Conservation (phyloP, 2,329 filamentous ascomycete genomes). For the Xylaria sp. region DNA sequence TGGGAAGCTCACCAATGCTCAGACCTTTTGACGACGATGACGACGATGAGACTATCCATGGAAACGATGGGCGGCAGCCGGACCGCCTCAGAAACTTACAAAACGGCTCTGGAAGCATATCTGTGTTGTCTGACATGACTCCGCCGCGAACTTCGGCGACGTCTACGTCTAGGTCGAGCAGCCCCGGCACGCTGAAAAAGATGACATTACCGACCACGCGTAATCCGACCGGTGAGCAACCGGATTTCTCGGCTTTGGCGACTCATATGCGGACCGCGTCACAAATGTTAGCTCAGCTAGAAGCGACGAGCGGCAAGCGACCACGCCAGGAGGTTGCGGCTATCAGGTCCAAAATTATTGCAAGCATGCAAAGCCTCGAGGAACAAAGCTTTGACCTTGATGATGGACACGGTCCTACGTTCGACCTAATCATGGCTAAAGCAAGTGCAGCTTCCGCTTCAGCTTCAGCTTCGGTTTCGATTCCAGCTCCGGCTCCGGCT, state of each 20-base stretch:
- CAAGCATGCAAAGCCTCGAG: slow-evolving; percentile 85
- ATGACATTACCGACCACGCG: slow-evolving; percentile 61
- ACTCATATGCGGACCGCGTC: slow-evolving; percentile 88
- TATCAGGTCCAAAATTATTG: slow-evolving; percentile 84
- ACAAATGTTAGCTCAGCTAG: slow-evolving; percentile 83
- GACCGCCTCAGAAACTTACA: slow-evolving; percentile 27
- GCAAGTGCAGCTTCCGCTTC: slow-evolving; percentile 58
- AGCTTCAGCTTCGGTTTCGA: no score
- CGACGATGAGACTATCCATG: slow-evolving; percentile 45
- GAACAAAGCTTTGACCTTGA: slow-evolving; percentile 82
- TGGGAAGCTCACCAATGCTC: slow-evolving; percentile 73
- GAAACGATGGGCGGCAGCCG: slow-evolving; percentile 35
- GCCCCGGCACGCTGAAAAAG: slow-evolving; percentile 62
- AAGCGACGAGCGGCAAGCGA: slow-evolving; percentile 77
- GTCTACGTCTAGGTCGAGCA: slow-evolving; percentile 68
- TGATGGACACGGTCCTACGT: slow-evolving; percentile 72
- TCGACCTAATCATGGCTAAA: slow-evolving; percentile 81
- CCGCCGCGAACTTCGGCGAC: slow-evolving; percentile 72
- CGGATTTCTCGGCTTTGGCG: slow-evolving; percentile 79
- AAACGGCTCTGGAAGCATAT: slow-evolving; percentile 36
- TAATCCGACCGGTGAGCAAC: slow-evolving; percentile 65
- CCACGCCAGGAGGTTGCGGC: slow-evolving; percentile 80
- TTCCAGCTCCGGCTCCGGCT: no score
- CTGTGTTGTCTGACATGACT: slow-evolving; percentile 60
- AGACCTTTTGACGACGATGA: slow-evolving; percentile 55